Evolutionary conservation across 116 monocot species (phyloP), one percentile per base, ranked within the genome.

Genomic region (Iris pallida): DNA sequence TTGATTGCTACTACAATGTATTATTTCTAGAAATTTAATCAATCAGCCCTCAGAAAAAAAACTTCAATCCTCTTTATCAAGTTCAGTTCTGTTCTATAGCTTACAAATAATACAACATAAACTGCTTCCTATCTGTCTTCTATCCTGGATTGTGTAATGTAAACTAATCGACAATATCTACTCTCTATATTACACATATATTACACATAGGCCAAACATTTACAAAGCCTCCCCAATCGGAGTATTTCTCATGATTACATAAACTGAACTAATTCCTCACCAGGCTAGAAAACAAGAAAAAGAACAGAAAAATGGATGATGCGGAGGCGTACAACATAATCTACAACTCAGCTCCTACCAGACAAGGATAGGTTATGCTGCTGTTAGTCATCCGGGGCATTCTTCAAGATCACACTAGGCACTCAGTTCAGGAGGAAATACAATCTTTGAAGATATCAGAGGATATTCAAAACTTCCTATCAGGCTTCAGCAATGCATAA

Each of bases 381-480:
- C 57, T 6, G 57, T 57, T 57, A 57, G 57, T 57, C 57, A 5
- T 57, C 57, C 20, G 57, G 16, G 16, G 19, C 6, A 3, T 57
- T 16, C 16, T 16, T 2, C 57, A 13, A 13, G 19, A 57, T 57
- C 9, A 16, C 4, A 20, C 8, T 1, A 59, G n/a, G n/a, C n/a
- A n/a, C n/a, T n/a, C n/a, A n/a, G 5, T 59, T 40, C 12, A 59
- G 40, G 11, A 59, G 41, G 41, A 4, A 14, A 46, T 45, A 6
- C 13, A 10, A 63, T 42, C 55, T 7, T 6, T 12, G 6, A 20
- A 51, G 3, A 41, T 59, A 59, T 64, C 64, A 64, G 48, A 64
- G 19, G 64, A 64, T 17, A 64, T 51, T 53, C 66, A 53, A 66
- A 65, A 65, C 18, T 49, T 73, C 55, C 55, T 64, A 64, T 40